Evolutionary conservation across 169 alveolate genomes (phyloP).

Genomic region (Eimeria acervulina): DNA sequence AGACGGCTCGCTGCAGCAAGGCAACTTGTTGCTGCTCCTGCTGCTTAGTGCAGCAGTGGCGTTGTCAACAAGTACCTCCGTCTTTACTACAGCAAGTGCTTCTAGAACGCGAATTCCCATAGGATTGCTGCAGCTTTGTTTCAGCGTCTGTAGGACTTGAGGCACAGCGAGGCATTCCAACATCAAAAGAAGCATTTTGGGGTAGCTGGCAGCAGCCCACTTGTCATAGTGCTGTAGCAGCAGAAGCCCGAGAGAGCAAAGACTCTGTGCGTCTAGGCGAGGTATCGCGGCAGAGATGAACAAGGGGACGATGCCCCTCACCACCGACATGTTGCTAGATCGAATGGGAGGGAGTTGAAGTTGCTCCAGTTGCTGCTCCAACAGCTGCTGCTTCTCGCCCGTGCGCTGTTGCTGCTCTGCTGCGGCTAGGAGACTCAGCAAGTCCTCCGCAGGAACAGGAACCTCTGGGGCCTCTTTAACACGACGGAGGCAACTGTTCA

Average conservation of each 20-base stretch:
- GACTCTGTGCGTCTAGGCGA: conserved; percentile 41
- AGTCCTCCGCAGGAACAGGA: conserved; percentile 62
- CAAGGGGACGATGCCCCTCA: conserved; percentile 57
- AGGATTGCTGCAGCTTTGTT: conserved; percentile 14
- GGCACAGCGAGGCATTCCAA: conserved; percentile 34
- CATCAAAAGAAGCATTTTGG: conserved; percentile 65
- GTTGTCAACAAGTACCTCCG: neutral
- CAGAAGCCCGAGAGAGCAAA: conserved; percentile 64
- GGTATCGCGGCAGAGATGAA: conserved; percentile 39
- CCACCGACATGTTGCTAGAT: conserved; percentile 54
- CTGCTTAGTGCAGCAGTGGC: conserved; percentile 17
- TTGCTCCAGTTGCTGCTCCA: conserved; percentile 65
- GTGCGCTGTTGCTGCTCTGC: conserved; percentile 72
- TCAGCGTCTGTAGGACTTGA: conserved; percentile 37
- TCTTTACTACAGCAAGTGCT: conserved; percentile 7
- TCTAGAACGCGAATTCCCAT: conserved; percentile 37
- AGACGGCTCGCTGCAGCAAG: conserved; percentile 69
- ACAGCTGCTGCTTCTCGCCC: conserved; percentile 56
- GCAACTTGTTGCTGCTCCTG: conserved; percentile 43
- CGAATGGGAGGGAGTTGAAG: conserved; percentile 70
- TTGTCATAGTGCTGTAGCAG: conserved; percentile 52
- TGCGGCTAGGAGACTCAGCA: conserved; percentile 47
- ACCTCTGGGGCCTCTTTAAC: conserved; percentile 62
- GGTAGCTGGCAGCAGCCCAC: conserved; percentile 49
- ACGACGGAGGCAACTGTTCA: conserved; percentile 81